Conservation (phyloP, 805 yeast genomes). For the Clavispora phyllophila region DNA sequence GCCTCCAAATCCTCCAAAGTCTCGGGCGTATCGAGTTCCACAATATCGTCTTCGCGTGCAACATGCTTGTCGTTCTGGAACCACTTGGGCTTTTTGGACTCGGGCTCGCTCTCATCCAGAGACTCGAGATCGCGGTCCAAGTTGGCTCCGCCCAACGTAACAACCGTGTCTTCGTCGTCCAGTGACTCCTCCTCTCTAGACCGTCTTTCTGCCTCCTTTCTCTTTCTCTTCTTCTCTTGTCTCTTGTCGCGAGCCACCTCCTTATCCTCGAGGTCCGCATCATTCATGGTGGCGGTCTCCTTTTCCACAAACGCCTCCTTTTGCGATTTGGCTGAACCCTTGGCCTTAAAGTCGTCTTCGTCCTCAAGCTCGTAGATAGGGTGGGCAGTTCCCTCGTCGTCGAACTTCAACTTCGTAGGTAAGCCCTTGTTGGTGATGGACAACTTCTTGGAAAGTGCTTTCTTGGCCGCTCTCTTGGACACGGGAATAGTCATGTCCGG, state of each 20-base stretch:
- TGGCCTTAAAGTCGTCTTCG: constrained; percentile 79
- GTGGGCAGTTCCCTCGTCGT: constrained; percentile 92
- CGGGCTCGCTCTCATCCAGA: constrained; percentile 29
- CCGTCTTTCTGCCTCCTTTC: constrained; percentile 71
- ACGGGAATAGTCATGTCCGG: constrained; percentile 60
- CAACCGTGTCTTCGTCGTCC: constrained; percentile 28
- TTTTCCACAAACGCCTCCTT: constrained; percentile 59
- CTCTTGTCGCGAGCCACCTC: constrained; percentile 68
- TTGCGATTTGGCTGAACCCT: constrained; percentile 64
- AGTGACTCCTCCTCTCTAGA: constrained; percentile 38
- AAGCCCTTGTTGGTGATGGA: constrained; percentile 56
- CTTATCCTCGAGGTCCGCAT: constrained; percentile 76
- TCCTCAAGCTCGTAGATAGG: constrained; percentile 86
- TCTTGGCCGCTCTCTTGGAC: constrained; percentile 80
- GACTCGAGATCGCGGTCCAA: constrained; percentile 45
- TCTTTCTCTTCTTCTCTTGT: constrained; percentile 81
- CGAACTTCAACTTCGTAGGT: constrained; percentile 78
- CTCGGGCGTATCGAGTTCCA: constrained; percentile 84
- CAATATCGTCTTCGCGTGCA: constrained; percentile 28
- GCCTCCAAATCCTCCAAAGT: constrained; percentile 93
- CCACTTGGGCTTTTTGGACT: constrained; percentile 45
- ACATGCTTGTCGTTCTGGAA: constrained; percentile 32
- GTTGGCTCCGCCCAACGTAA: constrained; percentile 32
- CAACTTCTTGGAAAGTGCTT: constrained; percentile 81
- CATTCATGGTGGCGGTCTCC: constrained; percentile 66